phyloP scores from a whole-genome alignment of 2,329 filamentous ascomycete genomes.

The Diaporthe ilicicola region DNA sequence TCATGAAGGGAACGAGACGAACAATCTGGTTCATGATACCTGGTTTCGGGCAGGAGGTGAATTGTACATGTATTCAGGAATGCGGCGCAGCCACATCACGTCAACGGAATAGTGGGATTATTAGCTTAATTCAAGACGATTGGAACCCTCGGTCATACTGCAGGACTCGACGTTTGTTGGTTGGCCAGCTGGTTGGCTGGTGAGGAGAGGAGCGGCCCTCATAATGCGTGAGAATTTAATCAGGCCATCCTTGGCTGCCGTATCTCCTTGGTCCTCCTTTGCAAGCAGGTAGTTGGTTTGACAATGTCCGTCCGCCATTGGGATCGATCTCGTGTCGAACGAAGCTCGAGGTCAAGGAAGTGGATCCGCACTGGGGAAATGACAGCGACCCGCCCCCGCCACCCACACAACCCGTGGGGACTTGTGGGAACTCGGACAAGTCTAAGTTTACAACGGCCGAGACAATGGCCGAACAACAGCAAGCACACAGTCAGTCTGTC shows the following conservation, averaged over 20 bases:
- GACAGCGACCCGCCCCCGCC: slow-evolving; percentile 20
- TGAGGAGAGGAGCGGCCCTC: not conserved
- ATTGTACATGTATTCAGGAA: slow-evolving; percentile 14
- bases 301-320: not conserved
- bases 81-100: slow-evolving; percentile 21
- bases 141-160: not conserved
- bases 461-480: not conserved
- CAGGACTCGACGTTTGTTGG: not conserved
- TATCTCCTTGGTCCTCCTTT: not conserved
- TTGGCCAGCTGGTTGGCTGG: not conserved
- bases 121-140: slow-evolving; percentile 27
- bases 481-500: not conserved
- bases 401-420: slow-evolving; percentile 22
- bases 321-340: not conserved
- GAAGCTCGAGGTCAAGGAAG: not conserved
- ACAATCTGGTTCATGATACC: slow-evolving; percentile 26
- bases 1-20: slow-evolving; percentile 19
- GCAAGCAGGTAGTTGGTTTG: slow-evolving; percentile 8
- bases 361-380: slow-evolving; percentile 10
- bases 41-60: slow-evolving; percentile 18
- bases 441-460: not conserved
- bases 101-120: slow-evolving; percentile 22
- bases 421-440: not conserved
- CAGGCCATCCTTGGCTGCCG: slow-evolving; percentile 7
- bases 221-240: slow-evolving; percentile 1